Evolutionary conservation across 179 eudicot genomes (phyloP).

Genomic region (Gypsophila paniculata): DNA sequence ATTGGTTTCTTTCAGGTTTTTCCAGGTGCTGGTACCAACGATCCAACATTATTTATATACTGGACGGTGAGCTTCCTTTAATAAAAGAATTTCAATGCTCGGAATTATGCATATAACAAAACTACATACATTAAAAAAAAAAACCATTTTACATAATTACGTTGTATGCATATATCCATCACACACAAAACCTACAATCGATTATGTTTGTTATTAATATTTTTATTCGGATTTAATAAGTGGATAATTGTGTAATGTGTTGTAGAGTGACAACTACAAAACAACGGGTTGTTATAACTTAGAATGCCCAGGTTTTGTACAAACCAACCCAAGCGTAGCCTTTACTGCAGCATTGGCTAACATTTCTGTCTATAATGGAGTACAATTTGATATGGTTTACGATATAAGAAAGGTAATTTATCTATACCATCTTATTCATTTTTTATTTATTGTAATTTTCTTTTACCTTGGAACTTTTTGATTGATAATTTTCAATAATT

Average conservation of each 20-base stretch:
- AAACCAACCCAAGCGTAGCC: neutral
- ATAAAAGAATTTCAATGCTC: too few species aligned
- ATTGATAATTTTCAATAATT: too few species aligned
- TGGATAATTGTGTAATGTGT: neutral
- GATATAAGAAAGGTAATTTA: conserved; percentile 10
- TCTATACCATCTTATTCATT: neutral
- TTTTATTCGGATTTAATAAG: neutral
- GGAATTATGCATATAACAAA: too few species aligned
- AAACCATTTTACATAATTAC: too few species aligned
- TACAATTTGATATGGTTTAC: conserved; percentile 5
- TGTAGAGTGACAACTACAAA: conserved; percentile 8
- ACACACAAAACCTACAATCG: neutral
- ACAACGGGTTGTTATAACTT: conserved; percentile 17
- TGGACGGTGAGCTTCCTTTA: conserved; percentile 16
- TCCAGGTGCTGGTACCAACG: neutral
- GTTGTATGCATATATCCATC: neutral
- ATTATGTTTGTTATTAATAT: neutral
- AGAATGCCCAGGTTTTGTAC: conserved; percentile 26
- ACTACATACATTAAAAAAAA: too few species aligned
- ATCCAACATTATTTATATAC: conserved; percentile 6
- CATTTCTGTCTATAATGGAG: conserved; percentile 13
- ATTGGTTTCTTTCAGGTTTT: neutral
- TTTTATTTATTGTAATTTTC: neutral
- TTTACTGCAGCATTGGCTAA: neutral
- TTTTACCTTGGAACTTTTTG: too few species aligned